Evolutionary conservation across 2,329 filamentous ascomycete species (phyloP).

Genomic region (Pseudogymnoascus verrucosus): DNA sequence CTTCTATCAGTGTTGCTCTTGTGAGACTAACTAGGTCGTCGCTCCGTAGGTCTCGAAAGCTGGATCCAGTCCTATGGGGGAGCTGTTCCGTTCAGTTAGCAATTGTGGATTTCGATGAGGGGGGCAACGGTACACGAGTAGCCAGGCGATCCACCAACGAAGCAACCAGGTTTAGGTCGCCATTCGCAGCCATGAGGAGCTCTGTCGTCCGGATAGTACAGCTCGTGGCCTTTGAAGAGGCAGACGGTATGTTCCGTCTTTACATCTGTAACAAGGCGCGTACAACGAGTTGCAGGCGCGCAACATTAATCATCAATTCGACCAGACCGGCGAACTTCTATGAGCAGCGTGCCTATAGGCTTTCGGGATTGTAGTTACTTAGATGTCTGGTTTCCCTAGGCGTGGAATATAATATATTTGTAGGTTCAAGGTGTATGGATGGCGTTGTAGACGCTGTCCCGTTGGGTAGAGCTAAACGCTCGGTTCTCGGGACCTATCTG

Average conservation of each 20-base stretch:
- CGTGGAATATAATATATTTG: slow-evolving; percentile 4
- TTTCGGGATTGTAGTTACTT: not conserved
- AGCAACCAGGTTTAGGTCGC: slow-evolving; percentile 51
- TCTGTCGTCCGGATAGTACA: not conserved
- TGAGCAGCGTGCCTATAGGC: not conserved
- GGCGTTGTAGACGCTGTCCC: not conserved
- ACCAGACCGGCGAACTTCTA: not conserved
- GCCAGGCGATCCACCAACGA: slow-evolving; percentile 55
- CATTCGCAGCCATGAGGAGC: slow-evolving; percentile 40
- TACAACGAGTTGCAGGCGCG: not conserved
- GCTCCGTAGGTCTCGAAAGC: slow-evolving; percentile 46
- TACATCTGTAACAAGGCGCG: slow-evolving; percentile 4
- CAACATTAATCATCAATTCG: not conserved
- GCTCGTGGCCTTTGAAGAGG: slow-evolving; percentile 2
- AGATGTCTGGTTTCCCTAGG: not conserved
- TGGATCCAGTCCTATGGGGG: slow-evolving; percentile 54
- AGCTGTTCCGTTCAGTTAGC: slow-evolving; percentile 35
- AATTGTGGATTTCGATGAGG: slow-evolving; percentile 9
- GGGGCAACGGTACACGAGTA: slow-evolving; percentile 42
- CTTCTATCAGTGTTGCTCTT: slow-evolving; percentile 51
- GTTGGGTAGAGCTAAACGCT: not conserved
- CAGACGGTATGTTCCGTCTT: slow-evolving; percentile 6
- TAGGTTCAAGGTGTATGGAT: not conserved
- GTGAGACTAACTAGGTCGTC: slow-evolving; percentile 56
- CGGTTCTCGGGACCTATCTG: slow-evolving; percentile 2